These are phyloP conservation scores for Jatropha podagrica DNA, from an alignment of 441 rosid genomes.

Conservation along the genomic window DNA sequence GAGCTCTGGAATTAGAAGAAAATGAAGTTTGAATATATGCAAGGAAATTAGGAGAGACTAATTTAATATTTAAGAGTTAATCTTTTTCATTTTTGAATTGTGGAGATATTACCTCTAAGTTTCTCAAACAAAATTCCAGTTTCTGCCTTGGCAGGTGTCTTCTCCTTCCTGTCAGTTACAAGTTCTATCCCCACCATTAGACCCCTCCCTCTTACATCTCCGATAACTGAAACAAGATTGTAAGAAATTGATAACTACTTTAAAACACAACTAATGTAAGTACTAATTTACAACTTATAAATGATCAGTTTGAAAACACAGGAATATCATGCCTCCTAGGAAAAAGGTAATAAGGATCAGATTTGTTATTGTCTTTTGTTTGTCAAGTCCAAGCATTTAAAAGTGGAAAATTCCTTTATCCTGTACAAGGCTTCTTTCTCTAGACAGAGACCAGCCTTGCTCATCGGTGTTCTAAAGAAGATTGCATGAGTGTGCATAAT, in stretches of 20 bases:
- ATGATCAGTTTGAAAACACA: neutral
- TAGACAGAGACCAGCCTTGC: neutral
- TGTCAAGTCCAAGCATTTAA: neutral
- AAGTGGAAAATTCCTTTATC: neutral
- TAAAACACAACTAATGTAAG: neutral
- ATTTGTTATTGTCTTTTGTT: neutral
- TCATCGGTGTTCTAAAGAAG: neutral
- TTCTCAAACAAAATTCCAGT: slow-evolving; percentile 70
- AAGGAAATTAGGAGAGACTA: neutral
- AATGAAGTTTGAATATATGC: slow-evolving; percentile 2
- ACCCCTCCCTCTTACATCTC: slow-evolving; percentile 91
- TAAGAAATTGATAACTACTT: neutral
- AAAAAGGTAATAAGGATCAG: neutral
- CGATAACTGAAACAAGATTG: slow-evolving; percentile 53
- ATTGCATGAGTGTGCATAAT: neutral
- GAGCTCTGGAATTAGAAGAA: slow-evolving; percentile 42
- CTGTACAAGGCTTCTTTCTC: neutral
- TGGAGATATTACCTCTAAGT: slow-evolving; percentile 55
- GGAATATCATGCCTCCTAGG: neutral
- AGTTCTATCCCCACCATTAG: slow-evolving; percentile 84
- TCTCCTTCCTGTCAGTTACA: slow-evolving; percentile 66
- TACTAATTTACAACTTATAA: slow-evolving; percentile 4
- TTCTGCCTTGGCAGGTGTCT: slow-evolving; percentile 89
- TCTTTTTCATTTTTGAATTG: neutral
- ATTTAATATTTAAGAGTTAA: neutral